Evolutionary conservation across 1,284 basidiomycete species (phyloP), one percentile per base, ranked within the genome.

Genomic region (Ustilago curta): DNA sequence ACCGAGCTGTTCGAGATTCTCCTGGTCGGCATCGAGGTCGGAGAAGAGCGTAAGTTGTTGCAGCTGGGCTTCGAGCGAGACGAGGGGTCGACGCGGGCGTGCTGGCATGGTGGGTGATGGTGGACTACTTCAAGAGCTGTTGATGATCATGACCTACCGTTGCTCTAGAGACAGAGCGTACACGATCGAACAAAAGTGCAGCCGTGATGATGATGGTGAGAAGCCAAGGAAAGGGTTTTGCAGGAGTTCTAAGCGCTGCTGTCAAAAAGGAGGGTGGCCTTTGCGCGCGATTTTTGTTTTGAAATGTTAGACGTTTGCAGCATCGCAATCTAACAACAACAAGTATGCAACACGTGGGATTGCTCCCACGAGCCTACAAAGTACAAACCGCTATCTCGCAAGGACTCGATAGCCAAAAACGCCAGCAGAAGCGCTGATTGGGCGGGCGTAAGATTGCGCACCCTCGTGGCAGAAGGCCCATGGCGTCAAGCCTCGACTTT

Each of bases 1-100:
- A 0, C 83, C 84, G 8, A 85, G 80, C 54, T 85, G 84, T 62
- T 84, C 80, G 44, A 85, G 70, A 66, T 84, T 84, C 45, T 84
- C 84, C 1, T 65, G 48, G 11, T 82, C 78, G 19, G 71, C 71
- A 42, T 84, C 83, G 31, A 83, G 66, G 63, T 83, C 82, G 43
- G 77, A 75, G 56, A 81, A 78, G 43, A 82, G 78, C n/a, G 82
- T 84, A 45, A 84, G 79, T 65, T 82, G 81, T 47, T 83, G 80
- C 2, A 84, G 74, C 59, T 83, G 81, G n/a, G 80, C 77, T 53
- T 84, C 82, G 47, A 84, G 71, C 9, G 83, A 84, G 32, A 83
- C 69, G 14, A 80, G 77, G 4, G 81, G 81, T 44, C 75, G 51
- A 4, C 77, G 68, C 1, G 56, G 66, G 8, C 76, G 67, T 39